Conservation (phyloP, 2,329 filamentous ascomycete genomes). For the Xylaria sp. region DNA sequence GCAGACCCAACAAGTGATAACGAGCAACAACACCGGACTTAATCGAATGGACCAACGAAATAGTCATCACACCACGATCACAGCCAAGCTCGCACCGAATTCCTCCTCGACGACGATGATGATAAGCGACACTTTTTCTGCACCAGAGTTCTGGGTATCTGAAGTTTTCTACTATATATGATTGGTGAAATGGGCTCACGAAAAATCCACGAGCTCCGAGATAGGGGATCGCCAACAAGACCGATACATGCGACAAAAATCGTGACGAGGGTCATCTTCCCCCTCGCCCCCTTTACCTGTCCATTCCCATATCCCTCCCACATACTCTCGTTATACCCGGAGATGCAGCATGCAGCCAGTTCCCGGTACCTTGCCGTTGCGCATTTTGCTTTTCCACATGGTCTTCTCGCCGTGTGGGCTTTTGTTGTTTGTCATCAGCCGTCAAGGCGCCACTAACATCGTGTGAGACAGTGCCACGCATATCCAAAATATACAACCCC, state of each 20-base stretch:
- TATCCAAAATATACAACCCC: constrained; percentile 24
- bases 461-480: constrained; percentile 11
- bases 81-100: background rate
- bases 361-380: background rate
- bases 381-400: constrained; percentile 1
- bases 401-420: constrained; percentile 2
- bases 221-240: constrained; percentile 7
- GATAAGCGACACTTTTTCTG: background rate
- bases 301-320: background rate
- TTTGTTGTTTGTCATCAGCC: constrained; percentile 18
- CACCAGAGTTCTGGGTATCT: constrained; percentile 4
- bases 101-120: background rate
- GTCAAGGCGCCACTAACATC: constrained; percentile 21
- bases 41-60: background rate
- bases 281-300: background rate
- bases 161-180: constrained; percentile 8
- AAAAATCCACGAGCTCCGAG: constrained; percentile 12
- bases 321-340: background rate
- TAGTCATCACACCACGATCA: background rate
- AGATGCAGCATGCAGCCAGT: constrained; percentile 10
- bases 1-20: background rate
- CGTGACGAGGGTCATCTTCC: constrained; percentile 6
- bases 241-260: constrained; percentile 11
- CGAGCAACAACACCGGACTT: background rate
- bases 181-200: constrained; percentile 6